Percentiles rank a stretch among this genome's conserved stretches.
Conservation (phyloP, 805 yeast genomes). For the Starmera quercuum region DNA sequence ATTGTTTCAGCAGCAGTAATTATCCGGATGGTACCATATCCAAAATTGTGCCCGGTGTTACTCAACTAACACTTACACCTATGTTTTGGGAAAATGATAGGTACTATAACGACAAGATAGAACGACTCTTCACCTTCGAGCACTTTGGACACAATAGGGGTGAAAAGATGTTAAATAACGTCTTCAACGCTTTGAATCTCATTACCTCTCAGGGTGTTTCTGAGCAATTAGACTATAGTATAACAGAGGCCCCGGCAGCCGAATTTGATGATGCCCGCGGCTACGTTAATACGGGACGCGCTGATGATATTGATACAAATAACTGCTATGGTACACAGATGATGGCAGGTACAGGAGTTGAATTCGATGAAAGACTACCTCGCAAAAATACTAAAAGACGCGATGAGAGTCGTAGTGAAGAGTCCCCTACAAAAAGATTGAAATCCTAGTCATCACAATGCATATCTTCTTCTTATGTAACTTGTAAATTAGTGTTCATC, state of each 20-base stretch:
- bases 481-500: neutral
- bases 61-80: no score
- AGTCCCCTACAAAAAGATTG: neutral
- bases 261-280: neutral
- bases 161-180: slow-evolving; percentile 27
- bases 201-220: slow-evolving; percentile 6
- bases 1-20: no score
- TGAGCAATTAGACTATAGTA: neutral
- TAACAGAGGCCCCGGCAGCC: neutral
- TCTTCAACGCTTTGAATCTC: slow-evolving; percentile 30
- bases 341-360: neutral
- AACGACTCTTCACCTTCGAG: slow-evolving; percentile 26
- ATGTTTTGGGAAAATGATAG: no score
- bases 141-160: slow-evolving; percentile 33
- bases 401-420: neutral
- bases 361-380: neutral
- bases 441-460: neutral
- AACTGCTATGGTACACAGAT: neutral
- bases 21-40: no score
- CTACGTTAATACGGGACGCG: neutral
- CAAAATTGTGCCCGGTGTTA: no score
- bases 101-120: no score
- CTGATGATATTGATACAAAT: slow-evolving; percentile 1
- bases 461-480: neutral
- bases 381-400: neutral